Conservation (phyloP, 176 grass and related monocot genomes). For the Microstegium vimineum region DNA sequence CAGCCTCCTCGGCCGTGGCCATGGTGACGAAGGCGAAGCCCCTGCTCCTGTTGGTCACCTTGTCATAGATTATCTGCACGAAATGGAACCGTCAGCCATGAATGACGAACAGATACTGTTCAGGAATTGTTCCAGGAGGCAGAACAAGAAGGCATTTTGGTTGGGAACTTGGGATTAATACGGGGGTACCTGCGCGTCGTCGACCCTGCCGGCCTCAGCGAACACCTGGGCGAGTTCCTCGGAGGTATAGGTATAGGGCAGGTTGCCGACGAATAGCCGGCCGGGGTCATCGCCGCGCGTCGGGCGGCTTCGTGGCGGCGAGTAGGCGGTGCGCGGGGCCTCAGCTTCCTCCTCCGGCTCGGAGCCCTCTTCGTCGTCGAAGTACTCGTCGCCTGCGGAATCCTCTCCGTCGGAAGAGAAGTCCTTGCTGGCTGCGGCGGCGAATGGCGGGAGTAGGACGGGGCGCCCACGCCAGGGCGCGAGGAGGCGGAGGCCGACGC, state of each 20-base stretch:
- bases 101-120: neutral
- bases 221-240: slow-evolving; percentile 57
- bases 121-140: neutral
- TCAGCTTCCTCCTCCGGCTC: neutral
- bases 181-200: slow-evolving; percentile 52
- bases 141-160: neutral
- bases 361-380: slow-evolving; percentile 19
- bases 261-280: slow-evolving; percentile 85
- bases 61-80: slow-evolving; percentile 72
- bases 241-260: slow-evolving; percentile 66
- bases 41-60: slow-evolving; percentile 73
- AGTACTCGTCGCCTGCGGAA: slow-evolving; percentile 3
- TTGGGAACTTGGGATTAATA: neutral
- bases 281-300: slow-evolving; percentile 52
- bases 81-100: neutral
- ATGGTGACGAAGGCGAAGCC: slow-evolving; percentile 96
- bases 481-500: slow-evolving; percentile 7
- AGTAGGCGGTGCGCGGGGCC: slow-evolving; percentile 7
- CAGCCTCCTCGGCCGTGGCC: slow-evolving; percentile 57
- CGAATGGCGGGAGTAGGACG: slow-evolving; percentile 14
- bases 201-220: slow-evolving; percentile 71
- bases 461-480: neutral
- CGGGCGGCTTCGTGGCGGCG: slow-evolving; percentile 12
- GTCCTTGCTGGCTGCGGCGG: slow-evolving; percentile 3
- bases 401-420: slow-evolving; percentile 36